Percentiles rank a stretch among this genome's conserved stretches.
phyloP scores from a whole-genome alignment of 129 eudicot species.

The Saposhnikovia divaricata region DNA sequence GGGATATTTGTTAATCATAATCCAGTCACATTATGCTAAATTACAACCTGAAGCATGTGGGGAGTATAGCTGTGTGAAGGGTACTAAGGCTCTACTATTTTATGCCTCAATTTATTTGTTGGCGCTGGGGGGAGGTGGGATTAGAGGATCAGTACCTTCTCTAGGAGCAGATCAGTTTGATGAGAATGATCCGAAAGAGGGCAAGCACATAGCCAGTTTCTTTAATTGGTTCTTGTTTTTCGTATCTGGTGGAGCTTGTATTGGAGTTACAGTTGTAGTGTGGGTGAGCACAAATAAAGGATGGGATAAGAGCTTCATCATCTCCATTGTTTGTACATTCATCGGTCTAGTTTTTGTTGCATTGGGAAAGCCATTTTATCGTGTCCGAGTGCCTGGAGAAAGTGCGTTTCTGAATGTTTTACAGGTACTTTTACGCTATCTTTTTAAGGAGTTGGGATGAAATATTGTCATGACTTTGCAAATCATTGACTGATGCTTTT shows the following conservation, averaged over 20 bases:
- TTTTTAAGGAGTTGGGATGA: background rate
- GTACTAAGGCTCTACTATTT: slow-evolving; percentile 15
- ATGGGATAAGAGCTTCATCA: slow-evolving; percentile 14
- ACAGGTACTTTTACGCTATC: slow-evolving; percentile 4
- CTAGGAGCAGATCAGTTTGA: slow-evolving; percentile 25
- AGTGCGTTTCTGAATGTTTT: background rate
- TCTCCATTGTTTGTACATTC: background rate
- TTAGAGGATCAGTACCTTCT: slow-evolving; percentile 17
- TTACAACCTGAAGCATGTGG: slow-evolving; percentile 19
- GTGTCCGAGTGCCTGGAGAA: slow-evolving; percentile 8
- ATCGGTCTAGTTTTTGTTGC: slow-evolving; percentile 2
- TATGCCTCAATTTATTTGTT: slow-evolving; percentile 10
- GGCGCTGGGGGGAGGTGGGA: slow-evolving; percentile 22
- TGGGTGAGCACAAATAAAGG: slow-evolving; percentile 13
- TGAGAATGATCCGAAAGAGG: slow-evolving; percentile 11
- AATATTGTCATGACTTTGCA: background rate
- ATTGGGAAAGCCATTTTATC: slow-evolving; percentile 16
- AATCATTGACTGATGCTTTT: background rate
- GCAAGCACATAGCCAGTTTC: slow-evolving; percentile 15
- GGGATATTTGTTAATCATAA: slow-evolving; percentile 13
- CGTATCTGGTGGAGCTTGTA: slow-evolving; percentile 4
- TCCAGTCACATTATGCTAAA: slow-evolving; percentile 11
- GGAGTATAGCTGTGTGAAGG: slow-evolving; percentile 11
- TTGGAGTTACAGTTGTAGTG: slow-evolving; percentile 22
- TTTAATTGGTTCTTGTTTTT: slow-evolving; percentile 14